phyloP scores from a whole-genome alignment of 805 yeast genomes.

The Zygoascus bituminiphila region DNA sequence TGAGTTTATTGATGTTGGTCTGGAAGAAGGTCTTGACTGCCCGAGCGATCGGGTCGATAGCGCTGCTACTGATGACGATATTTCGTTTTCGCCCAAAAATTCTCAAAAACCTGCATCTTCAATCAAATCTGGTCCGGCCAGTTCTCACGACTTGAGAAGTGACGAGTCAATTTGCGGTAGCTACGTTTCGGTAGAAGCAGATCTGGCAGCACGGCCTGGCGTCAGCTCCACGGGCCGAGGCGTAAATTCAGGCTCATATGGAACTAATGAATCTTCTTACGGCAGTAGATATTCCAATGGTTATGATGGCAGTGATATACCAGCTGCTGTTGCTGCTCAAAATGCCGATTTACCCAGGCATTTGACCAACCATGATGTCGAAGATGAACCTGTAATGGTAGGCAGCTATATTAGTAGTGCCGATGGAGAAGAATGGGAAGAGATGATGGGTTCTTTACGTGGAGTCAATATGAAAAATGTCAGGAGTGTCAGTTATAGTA shows the following conservation, averaged over 20 bases:
- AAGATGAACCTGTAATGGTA: slow-evolving; percentile 3
- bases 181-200: not conserved
- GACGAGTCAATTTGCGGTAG: slow-evolving; percentile 1
- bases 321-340: not conserved
- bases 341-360: not conserved
- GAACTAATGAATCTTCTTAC: not conserved
- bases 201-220: not conserved
- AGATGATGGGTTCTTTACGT: slow-evolving; percentile 5
- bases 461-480: not conserved
- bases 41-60: not conserved
- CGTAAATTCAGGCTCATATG: not conserved
- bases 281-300: not conserved
- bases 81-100: not conserved
- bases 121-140: not conserved
- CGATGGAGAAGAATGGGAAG: slow-evolving; percentile 12
- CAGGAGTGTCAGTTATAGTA: not conserved
- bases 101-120: not conserved
- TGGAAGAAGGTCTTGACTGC: slow-evolving; percentile 1
- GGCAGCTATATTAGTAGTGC: slow-evolving; percentile 3
- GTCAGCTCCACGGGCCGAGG: not conserved
- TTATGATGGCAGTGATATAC: not conserved
- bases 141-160: not conserved
- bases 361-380: not conserved
- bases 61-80: not conserved
- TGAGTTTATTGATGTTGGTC: slow-evolving; percentile 1